Evolutionary conservation across 208 protist species (phyloP).

Genomic region (Porcisia hertigi): DNA sequence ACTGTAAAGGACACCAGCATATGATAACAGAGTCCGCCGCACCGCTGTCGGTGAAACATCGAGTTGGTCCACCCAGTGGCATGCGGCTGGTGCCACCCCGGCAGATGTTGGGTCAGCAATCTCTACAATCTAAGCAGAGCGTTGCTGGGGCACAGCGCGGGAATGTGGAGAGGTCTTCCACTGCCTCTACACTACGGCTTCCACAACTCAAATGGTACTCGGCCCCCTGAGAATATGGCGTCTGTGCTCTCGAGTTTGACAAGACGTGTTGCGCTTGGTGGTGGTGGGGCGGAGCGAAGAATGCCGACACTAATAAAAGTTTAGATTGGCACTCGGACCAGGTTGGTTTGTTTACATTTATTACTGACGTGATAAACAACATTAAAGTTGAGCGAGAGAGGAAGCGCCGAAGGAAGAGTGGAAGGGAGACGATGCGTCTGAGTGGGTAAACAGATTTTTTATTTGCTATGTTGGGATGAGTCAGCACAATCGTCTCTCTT

Average conservation of each 20-base stretch:
- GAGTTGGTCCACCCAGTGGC: neutral
- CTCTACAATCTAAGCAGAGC: neutral
- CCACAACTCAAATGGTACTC: conserved; percentile 2
- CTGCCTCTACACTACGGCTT: neutral
- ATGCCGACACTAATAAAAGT: neutral
- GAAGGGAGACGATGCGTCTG: neutral
- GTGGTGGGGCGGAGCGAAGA: neutral
- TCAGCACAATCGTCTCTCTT: too few species aligned
- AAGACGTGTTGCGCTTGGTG: neutral
- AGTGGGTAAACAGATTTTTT: neutral
- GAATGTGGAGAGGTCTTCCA: neutral
- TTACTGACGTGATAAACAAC: neutral
- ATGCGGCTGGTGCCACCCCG: conserved; percentile 5
- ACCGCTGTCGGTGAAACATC: conserved; percentile 3
- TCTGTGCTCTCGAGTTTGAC: neutral
- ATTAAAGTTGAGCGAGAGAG: neutral
- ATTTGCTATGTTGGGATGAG: neutral
- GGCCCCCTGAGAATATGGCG: neutral
- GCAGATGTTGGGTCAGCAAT: conserved; percentile 9
- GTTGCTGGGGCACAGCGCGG: neutral
- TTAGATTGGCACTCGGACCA: too few species aligned
- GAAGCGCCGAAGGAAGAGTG: neutral
- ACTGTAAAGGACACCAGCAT: neutral
- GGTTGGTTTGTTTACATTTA: neutral
- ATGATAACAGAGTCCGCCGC: neutral